These are phyloP conservation scores for Diaporthe velutina DNA, from an alignment of 2,329 filamentous ascomycete genomes.

Conservation along the genomic window DNA sequence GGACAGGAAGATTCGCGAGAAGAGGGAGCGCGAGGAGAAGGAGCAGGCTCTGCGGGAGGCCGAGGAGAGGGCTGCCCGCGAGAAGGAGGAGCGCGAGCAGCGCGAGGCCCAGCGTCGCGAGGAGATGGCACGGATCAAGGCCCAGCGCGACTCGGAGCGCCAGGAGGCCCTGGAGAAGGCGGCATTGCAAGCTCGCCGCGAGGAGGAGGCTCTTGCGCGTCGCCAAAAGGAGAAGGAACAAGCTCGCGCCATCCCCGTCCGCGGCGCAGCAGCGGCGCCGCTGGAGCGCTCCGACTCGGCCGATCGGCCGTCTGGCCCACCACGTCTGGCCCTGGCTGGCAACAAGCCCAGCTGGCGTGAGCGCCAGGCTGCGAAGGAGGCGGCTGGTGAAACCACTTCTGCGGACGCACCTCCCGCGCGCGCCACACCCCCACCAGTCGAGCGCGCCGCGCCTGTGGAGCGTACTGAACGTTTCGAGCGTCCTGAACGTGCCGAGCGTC, in stretches of 20 bases:
- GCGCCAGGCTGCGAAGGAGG: constrained; percentile 63
- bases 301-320: constrained; percentile 62
- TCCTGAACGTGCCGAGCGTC: constrained; percentile 10
- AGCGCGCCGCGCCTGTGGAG: constrained; percentile 28
- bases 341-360: constrained; percentile 72
- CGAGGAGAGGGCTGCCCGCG: constrained; percentile 82
- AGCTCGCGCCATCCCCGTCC: constrained; percentile 47
- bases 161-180: constrained; percentile 77
- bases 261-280: constrained; percentile 47
- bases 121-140: constrained; percentile 75
- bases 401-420: constrained; percentile 47
- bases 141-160: constrained; percentile 74
- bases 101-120: constrained; percentile 85
- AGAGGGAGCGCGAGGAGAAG: constrained; percentile 85
- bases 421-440: constrained; percentile 45
- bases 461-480: constrained; percentile 12
- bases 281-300: constrained; percentile 59
- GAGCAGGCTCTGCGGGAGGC: constrained; percentile 85
- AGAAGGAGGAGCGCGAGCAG: constrained; percentile 87
- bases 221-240: constrained; percentile 75
- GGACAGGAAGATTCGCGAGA: constrained; percentile 86
- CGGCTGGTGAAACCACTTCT: constrained; percentile 45
- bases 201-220: constrained; percentile 88
- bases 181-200: constrained; percentile 81
- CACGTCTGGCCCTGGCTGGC: constrained; percentile 67